A percentile compares a stretch with the other conserved stretches of the same genome.
These are phyloP conservation scores for Malbranchea cinnamomea DNA, from an alignment of 2,329 filamentous ascomycete species.

Conservation along the genomic window DNA sequence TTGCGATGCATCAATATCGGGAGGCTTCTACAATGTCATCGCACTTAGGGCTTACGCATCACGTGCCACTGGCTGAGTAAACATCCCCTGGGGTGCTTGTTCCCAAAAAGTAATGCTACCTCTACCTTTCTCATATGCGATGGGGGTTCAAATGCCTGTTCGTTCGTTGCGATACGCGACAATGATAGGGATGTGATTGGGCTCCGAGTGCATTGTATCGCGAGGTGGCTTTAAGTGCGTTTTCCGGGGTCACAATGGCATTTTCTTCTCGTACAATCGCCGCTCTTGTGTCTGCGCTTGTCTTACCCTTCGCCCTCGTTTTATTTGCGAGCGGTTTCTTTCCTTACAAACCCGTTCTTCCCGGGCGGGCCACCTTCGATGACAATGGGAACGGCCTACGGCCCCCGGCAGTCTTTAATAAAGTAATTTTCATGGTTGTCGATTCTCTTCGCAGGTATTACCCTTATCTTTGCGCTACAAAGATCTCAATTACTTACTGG, in stretches of 20 bases:
- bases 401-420: constrained; percentile 64
- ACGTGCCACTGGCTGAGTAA: too few relatives aligned
- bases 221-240: too few relatives aligned
- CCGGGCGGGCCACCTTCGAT: constrained; percentile 56
- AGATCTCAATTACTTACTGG: constrained; percentile 1
- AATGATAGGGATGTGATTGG: too few relatives aligned
- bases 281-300: constrained; percentile 48
- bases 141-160: neutral
- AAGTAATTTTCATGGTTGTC: constrained; percentile 91
- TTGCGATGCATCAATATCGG: too few relatives aligned
- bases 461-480: neutral
- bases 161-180: constrained; percentile 1
- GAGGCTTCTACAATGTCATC: too few relatives aligned
- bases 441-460: constrained; percentile 76
- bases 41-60: too few relatives aligned
- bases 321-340: constrained; percentile 88
- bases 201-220: too few relatives aligned
- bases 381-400: constrained; percentile 37
- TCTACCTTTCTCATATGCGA: too few relatives aligned
- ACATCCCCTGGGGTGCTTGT: too few relatives aligned
- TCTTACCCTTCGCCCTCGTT: constrained; percentile 60
- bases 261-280: constrained; percentile 16
- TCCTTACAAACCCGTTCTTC: constrained; percentile 86
- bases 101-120: too few relatives aligned
- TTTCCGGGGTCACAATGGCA: constrained; percentile 13